These are phyloP conservation scores for Eragrostis curvula DNA, from an alignment of 176 grass and related monocot species.

Conservation along the genomic window DNA sequence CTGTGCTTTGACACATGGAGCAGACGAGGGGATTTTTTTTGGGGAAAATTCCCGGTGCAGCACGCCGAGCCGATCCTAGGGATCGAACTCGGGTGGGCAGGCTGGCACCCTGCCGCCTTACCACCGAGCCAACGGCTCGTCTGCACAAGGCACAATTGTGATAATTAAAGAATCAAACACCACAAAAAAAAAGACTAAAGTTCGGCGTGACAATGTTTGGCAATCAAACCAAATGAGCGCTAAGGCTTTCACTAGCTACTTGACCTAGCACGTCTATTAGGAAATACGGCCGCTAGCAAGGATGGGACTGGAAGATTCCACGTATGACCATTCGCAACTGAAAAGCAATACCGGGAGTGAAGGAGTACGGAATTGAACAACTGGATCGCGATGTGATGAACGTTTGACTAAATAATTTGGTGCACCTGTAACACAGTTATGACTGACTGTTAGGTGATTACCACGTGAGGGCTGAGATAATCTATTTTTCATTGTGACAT, in stretches of 20 bases:
- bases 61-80: too few species aligned
- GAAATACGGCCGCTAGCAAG: neutral
- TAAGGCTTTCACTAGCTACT: neutral
- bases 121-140: too few species aligned
- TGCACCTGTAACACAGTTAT: neutral
- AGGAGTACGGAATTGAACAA: neutral
- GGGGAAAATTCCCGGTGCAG: too few species aligned
- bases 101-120: too few species aligned
- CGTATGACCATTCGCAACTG: neutral
- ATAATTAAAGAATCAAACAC: too few species aligned
- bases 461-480: neutral
- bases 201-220: too few species aligned
- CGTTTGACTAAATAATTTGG: neutral
- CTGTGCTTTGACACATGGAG: too few species aligned
- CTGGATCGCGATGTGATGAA: neutral
- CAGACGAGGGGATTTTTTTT: too few species aligned
- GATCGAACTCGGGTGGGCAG: too few species aligned
- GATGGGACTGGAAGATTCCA: neutral
- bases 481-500: neutral
- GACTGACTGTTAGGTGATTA: neutral
- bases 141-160: too few species aligned
- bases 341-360: neutral
- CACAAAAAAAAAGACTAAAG: too few species aligned
- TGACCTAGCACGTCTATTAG: neutral
- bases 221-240: too few species aligned